Evolutionary conservation across 345 rosid genomes (phyloP).

Genomic region (Excoecaria agallocha): DNA sequence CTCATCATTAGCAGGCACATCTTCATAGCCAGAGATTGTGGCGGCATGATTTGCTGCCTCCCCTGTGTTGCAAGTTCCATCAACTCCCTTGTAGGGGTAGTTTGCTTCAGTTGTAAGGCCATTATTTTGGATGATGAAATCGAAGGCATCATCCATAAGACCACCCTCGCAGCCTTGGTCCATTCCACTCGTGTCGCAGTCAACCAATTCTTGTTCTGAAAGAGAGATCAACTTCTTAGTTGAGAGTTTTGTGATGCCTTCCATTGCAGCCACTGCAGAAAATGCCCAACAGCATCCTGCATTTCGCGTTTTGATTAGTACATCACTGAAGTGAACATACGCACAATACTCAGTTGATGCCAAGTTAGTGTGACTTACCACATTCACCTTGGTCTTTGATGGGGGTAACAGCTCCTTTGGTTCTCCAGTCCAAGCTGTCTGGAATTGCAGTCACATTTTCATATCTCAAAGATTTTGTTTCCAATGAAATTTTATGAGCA

Average conservation of each 20-base stretch:
- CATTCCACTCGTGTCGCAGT: slow-evolving; percentile 33
- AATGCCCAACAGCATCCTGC: slow-evolving; percentile 63
- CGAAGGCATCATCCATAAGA: slow-evolving; percentile 33
- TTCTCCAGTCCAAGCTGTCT: slow-evolving; percentile 40
- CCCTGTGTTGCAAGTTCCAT: slow-evolving; percentile 10
- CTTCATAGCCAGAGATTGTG: slow-evolving; percentile 10
- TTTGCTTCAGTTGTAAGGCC: slow-evolving; percentile 34
- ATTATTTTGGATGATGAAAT: slow-evolving; percentile 23
- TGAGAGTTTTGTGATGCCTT: slow-evolving; percentile 42
- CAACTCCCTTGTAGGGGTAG: slow-evolving; percentile 24
- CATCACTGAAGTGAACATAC: not conserved
- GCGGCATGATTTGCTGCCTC: slow-evolving; percentile 7
- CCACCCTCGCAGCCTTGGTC: slow-evolving; percentile 34
- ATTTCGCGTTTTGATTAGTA: not conserved
- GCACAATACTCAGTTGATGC: no score
- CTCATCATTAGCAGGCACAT: slow-evolving; percentile 24
- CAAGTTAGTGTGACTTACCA: slow-evolving; percentile 26
- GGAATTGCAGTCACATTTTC: slow-evolving; percentile 27
- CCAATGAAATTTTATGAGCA: not conserved
- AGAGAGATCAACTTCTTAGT: slow-evolving; percentile 40
- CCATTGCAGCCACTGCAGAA: slow-evolving; percentile 51
- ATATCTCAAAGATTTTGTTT: slow-evolving; percentile 21
- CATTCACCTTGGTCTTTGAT: slow-evolving; percentile 44
- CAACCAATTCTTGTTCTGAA: slow-evolving; percentile 53
- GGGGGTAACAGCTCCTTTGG: slow-evolving; percentile 41